Evolutionary conservation across 768 basidiomycete species (phyloP), one percentile per base, ranked within the genome.

Genomic region (Arthromyces matolae): DNA sequence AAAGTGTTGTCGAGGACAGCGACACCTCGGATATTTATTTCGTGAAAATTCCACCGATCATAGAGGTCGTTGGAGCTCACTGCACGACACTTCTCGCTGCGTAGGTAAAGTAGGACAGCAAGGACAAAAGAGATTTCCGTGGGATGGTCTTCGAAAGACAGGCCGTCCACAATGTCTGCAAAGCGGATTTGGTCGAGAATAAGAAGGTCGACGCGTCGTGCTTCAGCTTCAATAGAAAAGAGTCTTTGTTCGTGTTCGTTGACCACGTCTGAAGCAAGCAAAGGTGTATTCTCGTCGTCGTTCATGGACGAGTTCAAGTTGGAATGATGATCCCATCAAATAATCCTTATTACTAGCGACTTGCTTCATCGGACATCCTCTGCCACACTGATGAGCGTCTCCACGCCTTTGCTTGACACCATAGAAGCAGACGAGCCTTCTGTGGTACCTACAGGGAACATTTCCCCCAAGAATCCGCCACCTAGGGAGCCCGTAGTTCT

Each of bases 351-450:
- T n/a, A n/a, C n/a, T n/a, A 42, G 16, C 3, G 12, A 32, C 28
- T 36, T 9, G 24, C 37, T 2, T 43, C 28, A 43, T 35, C 16
- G 18, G n/a, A 12, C 13, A 28, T 22, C 22, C 18, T 16, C 37
- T 24, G 29, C 45, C 46, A 28, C 42, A 16, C 38, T 28, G 37
- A 63, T 67, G 84, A 81, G 76, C 67, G 71, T 70, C 43, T 69
- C 75, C 23, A 76, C 81, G 24, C 86, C 88, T 18, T 70, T 91
- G 41, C 72, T 91, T 37, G 76, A 85, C 49, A 89, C 87, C 27
- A 95, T 95, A 47, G 93, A 94, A 64, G 82, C 93, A 24, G 93
- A 95, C 65, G 91, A 92, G 34, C 72, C 70, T 43, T 62, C 65
- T 27, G 70, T 61, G 13, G 58, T 51, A 31, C 68, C 60, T 29